A percentile compares a stretch with the other conserved stretches of the same genome.
phyloP scores from a whole-genome alignment of 2,329 filamentous ascomycete genomes.

The Ploettnerulaceae sp. region DNA sequence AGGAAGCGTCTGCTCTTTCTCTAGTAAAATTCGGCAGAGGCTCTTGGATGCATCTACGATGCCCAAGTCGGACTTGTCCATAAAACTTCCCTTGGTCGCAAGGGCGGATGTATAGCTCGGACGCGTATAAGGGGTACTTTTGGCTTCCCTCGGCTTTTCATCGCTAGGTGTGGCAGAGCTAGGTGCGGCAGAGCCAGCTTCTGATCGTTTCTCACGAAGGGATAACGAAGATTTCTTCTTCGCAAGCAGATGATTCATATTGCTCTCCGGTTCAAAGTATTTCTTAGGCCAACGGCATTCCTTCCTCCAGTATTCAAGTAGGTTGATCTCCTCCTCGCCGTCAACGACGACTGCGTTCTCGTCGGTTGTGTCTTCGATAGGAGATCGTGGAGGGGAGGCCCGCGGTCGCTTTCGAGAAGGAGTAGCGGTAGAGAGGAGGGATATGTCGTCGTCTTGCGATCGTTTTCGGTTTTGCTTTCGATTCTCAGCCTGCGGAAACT shows the following conservation, averaged over 20 bases:
- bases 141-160: constrained; percentile 37
- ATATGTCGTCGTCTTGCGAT: constrained; percentile 14
- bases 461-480: constrained; percentile 26
- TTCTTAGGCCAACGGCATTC: constrained; percentile 28
- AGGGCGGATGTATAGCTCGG: constrained; percentile 38
- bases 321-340: constrained; percentile 23
- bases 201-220: constrained; percentile 32
- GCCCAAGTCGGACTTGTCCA: constrained; percentile 34
- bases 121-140: constrained; percentile 37
- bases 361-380: constrained; percentile 16
- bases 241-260: constrained; percentile 30
- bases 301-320: constrained; percentile 29
- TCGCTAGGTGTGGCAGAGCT: constrained; percentile 37
- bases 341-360: constrained; percentile 11
- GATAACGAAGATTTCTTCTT: constrained; percentile 33
- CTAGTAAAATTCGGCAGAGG: constrained; percentile 33
- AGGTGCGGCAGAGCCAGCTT: constrained; percentile 30
- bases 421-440: constrained; percentile 4
- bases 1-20: constrained; percentile 32
- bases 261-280: constrained; percentile 24
- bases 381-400: constrained; percentile 14
- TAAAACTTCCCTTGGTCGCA: constrained; percentile 39
- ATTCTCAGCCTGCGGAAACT: constrained; percentile 18
- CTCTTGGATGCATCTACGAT: constrained; percentile 34
- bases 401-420: constrained; percentile 21